phyloP scores from a whole-genome alignment of 805 yeast genomes.

The Starmerella bombicola region DNA sequence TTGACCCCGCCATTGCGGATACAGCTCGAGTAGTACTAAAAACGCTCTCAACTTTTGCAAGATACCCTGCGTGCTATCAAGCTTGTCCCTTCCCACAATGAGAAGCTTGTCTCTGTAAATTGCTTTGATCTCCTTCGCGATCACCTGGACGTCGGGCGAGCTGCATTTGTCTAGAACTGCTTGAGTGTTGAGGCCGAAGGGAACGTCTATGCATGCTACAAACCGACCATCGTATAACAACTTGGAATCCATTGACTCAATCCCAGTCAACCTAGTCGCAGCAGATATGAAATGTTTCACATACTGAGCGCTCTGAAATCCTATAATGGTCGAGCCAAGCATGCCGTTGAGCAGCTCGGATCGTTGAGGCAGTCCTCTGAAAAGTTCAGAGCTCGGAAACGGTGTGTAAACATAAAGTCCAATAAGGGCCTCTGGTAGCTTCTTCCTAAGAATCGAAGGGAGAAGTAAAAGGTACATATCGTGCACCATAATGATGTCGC shows the following conservation, averaged over 20 bases:
- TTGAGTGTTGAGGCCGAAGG: conserved; percentile 78
- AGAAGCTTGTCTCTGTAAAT: conserved; percentile 42
- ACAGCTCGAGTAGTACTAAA: conserved; percentile 75
- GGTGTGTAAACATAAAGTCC: conserved; percentile 79
- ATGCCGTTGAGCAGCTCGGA: conserved; percentile 75
- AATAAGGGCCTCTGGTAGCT: conserved; percentile 56
- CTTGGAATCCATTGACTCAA: conserved; percentile 38
- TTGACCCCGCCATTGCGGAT: conserved; percentile 80
- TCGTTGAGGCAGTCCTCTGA: conserved; percentile 77
- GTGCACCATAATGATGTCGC: conserved; percentile 87
- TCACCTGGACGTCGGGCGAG: conserved; percentile 32
- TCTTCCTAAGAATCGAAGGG: conserved; percentile 74
- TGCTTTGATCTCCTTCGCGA: conserved; percentile 47
- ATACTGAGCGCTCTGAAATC: conserved; percentile 76
- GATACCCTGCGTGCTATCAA: conserved; percentile 86
- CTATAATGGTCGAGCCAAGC: conserved; percentile 77
- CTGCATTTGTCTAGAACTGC: conserved; percentile 55
- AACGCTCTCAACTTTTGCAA: conserved; percentile 86
- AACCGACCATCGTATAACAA: conserved; percentile 66
- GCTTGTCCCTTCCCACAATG: conserved; percentile 86
- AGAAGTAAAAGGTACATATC: conserved; percentile 73
- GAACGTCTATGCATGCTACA: conserved; percentile 61
- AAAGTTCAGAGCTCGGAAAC: conserved; percentile 91
- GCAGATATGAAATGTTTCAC: conserved; percentile 85
- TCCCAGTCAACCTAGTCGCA: conserved; percentile 76